These are phyloP conservation scores for Gossypium schwendimanii DNA, from an alignment of 441 rosid species.

Conservation along the genomic window DNA sequence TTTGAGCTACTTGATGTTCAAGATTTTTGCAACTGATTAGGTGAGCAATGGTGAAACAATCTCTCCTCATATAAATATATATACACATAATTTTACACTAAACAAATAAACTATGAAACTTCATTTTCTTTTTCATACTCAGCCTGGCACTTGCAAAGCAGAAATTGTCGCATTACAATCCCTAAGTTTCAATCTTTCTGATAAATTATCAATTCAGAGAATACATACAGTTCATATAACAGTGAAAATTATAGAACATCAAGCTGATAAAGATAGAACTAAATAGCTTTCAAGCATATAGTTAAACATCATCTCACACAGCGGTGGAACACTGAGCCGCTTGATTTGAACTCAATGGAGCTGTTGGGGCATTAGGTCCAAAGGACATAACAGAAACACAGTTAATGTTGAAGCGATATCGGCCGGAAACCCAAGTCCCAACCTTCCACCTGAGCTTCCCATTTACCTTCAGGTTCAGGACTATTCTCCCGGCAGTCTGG, in stretches of 20 bases:
- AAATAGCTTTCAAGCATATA: not conserved
- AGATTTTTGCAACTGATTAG: not conserved
- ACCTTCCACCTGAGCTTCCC: slow-evolving; percentile 59
- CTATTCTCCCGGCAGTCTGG: slow-evolving; percentile 37
- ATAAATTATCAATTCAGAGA: too few species aligned
- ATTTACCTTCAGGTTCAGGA: slow-evolving; percentile 32
- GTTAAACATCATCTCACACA: slow-evolving; percentile 22
- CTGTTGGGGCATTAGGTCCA: slow-evolving; percentile 33
- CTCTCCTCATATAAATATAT: too few species aligned
- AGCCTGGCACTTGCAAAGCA: too few species aligned
- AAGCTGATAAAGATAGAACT: not conserved
- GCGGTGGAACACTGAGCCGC: slow-evolving; percentile 41
- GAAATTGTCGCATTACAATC: too few species aligned
- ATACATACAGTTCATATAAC: too few species aligned
- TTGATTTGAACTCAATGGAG: slow-evolving; percentile 18
- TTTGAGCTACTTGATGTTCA: not conserved
- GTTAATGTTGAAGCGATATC: slow-evolving; percentile 20
- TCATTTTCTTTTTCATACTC: too few species aligned
- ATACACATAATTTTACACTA: too few species aligned
- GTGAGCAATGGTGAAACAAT: not conserved
- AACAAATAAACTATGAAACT: too few species aligned
- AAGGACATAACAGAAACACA: slow-evolving; percentile 51
- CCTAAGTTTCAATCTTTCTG: too few species aligned
- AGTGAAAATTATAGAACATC: not conserved
- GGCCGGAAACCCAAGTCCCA: slow-evolving; percentile 50